phyloP scores from a whole-genome alignment of 2,329 filamentous ascomycete genomes.

The Onygenales sp. region DNA sequence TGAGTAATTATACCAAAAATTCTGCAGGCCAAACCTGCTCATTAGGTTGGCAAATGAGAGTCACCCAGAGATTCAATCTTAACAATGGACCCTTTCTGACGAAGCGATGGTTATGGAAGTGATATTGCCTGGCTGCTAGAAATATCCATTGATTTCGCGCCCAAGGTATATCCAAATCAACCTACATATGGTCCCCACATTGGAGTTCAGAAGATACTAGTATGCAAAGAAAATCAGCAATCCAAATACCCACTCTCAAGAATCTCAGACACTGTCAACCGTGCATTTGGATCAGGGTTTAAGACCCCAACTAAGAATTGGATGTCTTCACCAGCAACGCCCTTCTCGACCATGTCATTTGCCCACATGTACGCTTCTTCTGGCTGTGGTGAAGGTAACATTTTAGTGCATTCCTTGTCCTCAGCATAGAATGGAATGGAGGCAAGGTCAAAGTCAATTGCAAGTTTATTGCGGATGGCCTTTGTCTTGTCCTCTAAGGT shows the following conservation, averaged over 20 bases:
- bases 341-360: slow-evolving; percentile 13
- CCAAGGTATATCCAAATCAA: background rate
- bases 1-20: no score
- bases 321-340: slow-evolving; percentile 13
- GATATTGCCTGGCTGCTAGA: background rate
- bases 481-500: slow-evolving; percentile 8
- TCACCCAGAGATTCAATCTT: no score
- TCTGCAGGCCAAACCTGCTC: no score
- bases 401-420: slow-evolving; percentile 7
- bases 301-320: slow-evolving; percentile 12
- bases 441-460: slow-evolving; percentile 11
- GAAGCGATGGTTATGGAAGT: no score
- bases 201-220: background rate
- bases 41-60: no score
- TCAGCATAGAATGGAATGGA: slow-evolving; percentile 10
- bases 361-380: slow-evolving; percentile 14
- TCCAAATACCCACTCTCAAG: slow-evolving; percentile 12
- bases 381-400: slow-evolving; percentile 10
- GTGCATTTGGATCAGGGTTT: slow-evolving; percentile 9
- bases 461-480: slow-evolving; percentile 7
- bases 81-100: no score
- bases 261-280: slow-evolving; percentile 10
- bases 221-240: background rate
- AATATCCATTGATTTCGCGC: background rate
- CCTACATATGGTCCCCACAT: background rate